Evolutionary conservation across 352 stramenopile genomes (phyloP), one percentile per base, ranked within the genome.

Genomic region (Phytophthora idaei): DNA sequence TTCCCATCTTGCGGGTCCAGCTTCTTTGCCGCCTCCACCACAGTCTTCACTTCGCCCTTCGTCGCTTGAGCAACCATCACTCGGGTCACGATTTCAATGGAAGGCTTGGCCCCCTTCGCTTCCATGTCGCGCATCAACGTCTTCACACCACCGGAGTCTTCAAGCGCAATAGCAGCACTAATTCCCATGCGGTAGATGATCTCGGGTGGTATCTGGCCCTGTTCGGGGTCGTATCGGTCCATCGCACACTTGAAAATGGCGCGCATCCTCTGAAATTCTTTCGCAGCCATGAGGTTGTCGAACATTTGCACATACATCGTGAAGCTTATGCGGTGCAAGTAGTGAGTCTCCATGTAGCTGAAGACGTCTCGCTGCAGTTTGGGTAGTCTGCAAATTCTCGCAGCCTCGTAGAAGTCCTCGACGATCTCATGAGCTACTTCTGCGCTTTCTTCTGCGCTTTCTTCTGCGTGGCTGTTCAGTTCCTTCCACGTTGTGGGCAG

Each of bases 141-240:
- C 11, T 81, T 55, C 34, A 80, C 61, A 0, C 32, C 58, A 1
- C 5, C 58, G 41, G 74, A 74, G 61, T 90, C 71, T 15, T 76
- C 37, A 52, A 73, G 68, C 8, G 51, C 63, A 14, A 86, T 69
- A 63, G 74, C 75, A 39, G 73, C 80, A 12, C 75, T 76, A 15
- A 85, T 74, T 14, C 84, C 78, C 42, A 84, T 78, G 57, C 80
- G 80, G 42, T 87, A 89, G 50, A 91, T 71, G 28, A 93, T 80
- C 54, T 90, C 82, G 1, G 77, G 75, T 9, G 69, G 63, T 1
- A 41, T 53, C 15, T 53, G 57, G 21, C 66, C 61, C 53, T 58
- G 50, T 12, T 76, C 52, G 7, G 47, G 58, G 60, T 78, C 59
- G 52, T 72, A 83, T 29, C 66, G 57, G 11, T 44, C 53, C 47